phyloP scores from a whole-genome alignment of 108 stramenopile species.

The Mayamaea pseudoterrestris region DNA sequence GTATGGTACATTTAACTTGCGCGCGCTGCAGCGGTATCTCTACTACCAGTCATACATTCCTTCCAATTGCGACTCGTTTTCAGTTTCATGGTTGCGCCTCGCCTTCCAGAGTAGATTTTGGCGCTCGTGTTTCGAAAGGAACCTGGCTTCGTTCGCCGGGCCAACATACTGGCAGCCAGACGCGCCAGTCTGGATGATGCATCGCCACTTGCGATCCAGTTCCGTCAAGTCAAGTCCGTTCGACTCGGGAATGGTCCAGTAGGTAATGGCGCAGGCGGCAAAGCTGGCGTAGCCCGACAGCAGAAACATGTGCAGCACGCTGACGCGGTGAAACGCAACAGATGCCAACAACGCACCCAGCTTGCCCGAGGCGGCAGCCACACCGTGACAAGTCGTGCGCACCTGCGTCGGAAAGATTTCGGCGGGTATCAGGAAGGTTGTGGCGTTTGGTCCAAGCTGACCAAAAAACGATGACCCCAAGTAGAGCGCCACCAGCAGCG shows the following conservation, averaged over 20 bases:
- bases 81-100: too few species aligned
- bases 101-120: too few species aligned
- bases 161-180: constrained; percentile 37
- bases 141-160: constrained; percentile 34
- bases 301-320: constrained; percentile 25
- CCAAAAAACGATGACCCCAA: constrained; percentile 56
- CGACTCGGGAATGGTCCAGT: constrained; percentile 51
- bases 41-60: too few species aligned
- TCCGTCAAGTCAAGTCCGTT: constrained; percentile 44
- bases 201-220: constrained; percentile 49
- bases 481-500: constrained; percentile 40
- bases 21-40: too few species aligned
- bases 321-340: constrained; percentile 36
- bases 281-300: constrained; percentile 45
- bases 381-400: constrained; percentile 60
- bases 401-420: constrained; percentile 54
- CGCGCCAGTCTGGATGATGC: constrained; percentile 21
- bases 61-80: too few species aligned
- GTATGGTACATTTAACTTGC: too few species aligned
- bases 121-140: constrained; percentile 45
- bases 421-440: constrained; percentile 55
- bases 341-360: constrained; percentile 61
- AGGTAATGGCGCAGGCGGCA: constrained; percentile 35
- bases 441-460: constrained; percentile 64
- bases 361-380: constrained; percentile 60